Conservation (phyloP, 176 grass and related monocot species). For the Calamus simplicifolius region DNA sequence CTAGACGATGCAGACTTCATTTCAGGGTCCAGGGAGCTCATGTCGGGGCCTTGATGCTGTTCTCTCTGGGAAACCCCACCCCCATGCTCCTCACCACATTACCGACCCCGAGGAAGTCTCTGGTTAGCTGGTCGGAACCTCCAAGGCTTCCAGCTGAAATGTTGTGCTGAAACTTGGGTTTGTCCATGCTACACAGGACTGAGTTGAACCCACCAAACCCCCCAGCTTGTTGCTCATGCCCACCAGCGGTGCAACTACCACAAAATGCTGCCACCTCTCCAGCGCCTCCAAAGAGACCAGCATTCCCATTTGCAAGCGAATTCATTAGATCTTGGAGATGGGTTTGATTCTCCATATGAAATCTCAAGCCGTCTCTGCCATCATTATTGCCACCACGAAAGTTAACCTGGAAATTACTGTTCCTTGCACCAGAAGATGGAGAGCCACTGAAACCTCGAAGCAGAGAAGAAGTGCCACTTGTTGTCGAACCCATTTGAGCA, state of each 20-base stretch:
- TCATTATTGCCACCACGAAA: conserved; percentile 11
- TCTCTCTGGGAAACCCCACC: conserved; percentile 27
- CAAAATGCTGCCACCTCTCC: conserved; percentile 10
- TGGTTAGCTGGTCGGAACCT: conserved; percentile 49
- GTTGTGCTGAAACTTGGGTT: conserved; percentile 57
- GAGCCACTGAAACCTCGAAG: conserved; percentile 39
- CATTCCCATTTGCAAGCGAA: conserved; percentile 49
- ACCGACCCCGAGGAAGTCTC: conserved; percentile 88
- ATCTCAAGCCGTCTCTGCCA: conserved; percentile 10
- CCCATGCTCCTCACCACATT: conserved; percentile 45
- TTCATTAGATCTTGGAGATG: conserved; percentile 86
- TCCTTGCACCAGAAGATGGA: conserved; percentile 12
- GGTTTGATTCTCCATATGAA: conserved; percentile 61
- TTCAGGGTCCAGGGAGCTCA: conserved; percentile 66
- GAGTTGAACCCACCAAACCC: conserved; percentile 29
- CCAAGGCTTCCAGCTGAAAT: conserved; percentile 21
- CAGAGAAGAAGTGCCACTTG: conserved; percentile 41
- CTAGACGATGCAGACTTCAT: conserved; percentile 75
- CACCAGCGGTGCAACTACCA: conserved; percentile 6
- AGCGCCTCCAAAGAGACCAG: conserved; percentile 35
- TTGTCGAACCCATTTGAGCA: conserved; percentile 83
- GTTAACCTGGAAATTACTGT: too few species aligned
- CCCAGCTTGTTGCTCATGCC: background rate
- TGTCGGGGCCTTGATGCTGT: conserved; percentile 59
- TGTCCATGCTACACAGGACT: conserved; percentile 57